Evolutionary conservation across 139 green algal species (phyloP).

Genomic region (Tetraselmis chui): DNA sequence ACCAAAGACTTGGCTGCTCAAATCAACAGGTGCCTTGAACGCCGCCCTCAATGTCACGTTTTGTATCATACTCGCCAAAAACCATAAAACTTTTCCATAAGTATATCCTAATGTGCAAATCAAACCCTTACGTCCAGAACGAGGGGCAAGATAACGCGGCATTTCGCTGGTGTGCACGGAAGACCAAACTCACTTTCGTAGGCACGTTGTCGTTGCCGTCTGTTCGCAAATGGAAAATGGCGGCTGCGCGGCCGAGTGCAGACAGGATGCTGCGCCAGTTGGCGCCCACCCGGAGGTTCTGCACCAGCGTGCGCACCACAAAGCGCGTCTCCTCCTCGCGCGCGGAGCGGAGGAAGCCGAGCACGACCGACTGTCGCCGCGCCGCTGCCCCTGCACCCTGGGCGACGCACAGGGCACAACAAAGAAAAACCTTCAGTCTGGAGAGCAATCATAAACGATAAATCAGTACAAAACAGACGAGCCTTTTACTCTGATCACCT

Average conservation of each 20-base stretch:
- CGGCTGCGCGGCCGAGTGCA: slow-evolving; percentile 55
- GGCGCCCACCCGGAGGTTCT: slow-evolving; percentile 81
- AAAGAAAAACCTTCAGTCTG: neutral
- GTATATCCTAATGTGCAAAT: too few relatives aligned
- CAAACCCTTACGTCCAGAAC: too few relatives aligned
- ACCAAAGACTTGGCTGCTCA: too few relatives aligned
- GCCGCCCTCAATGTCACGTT: too few relatives aligned
- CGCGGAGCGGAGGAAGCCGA: slow-evolving; percentile 48
- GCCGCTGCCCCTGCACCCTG: slow-evolving; percentile 30
- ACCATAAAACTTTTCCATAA: too few relatives aligned
- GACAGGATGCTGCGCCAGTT: slow-evolving; percentile 72
- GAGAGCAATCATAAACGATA: too few relatives aligned
- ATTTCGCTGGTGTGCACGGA: too few relatives aligned
- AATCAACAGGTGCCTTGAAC: too few relatives aligned
- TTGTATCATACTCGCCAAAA: too few relatives aligned
- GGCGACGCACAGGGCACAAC: neutral
- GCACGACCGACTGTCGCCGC: slow-evolving; percentile 42
- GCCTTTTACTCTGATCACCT: slow-evolving; percentile 11
- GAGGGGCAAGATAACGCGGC: too few relatives aligned
- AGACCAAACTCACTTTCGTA: too few relatives aligned
- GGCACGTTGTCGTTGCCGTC: neutral
- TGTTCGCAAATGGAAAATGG: slow-evolving; percentile 21
- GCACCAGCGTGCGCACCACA: slow-evolving; percentile 66
- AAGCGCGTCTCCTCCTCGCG: slow-evolving; percentile 64
- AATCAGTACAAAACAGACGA: too few relatives aligned